phyloP scores from a whole-genome alignment of 768 basidiomycete species.

The Cytidiella melzeri region DNA sequence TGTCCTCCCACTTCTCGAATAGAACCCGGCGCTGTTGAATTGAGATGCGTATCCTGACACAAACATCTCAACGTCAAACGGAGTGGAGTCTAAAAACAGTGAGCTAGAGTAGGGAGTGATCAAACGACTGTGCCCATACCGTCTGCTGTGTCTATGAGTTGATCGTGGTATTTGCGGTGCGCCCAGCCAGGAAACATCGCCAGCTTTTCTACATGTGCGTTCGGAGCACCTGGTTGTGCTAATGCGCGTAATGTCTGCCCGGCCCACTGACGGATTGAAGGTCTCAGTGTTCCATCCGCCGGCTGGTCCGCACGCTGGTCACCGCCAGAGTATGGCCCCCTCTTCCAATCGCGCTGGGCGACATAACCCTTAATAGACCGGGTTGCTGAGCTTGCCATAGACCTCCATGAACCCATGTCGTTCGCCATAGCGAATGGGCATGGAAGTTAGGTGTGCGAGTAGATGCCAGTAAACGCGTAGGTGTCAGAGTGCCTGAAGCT shows the following conservation, averaged over 20 bases:
- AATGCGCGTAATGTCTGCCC: conserved; percentile 35
- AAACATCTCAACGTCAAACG: conserved; percentile 68
- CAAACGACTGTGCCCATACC: background rate
- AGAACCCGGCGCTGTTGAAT: conserved; percentile 49
- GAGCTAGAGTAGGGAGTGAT: background rate
- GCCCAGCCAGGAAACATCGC: conserved; percentile 83
- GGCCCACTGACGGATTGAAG: conserved; percentile 60
- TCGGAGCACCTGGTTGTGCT: conserved; percentile 17
- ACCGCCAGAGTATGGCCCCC: conserved; percentile 14
- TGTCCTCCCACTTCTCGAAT: conserved; percentile 68
- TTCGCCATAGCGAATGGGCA: conserved; percentile 17
- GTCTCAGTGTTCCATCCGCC: conserved; percentile 23
- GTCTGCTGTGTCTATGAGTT: background rate
- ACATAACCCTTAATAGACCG: conserved; percentile 47
- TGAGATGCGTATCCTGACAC: conserved; percentile 74
- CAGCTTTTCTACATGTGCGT: conserved; percentile 38
- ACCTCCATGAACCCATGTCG: conserved; percentile 28
- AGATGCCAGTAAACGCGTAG: no score
- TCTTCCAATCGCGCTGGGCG: conserved; percentile 35
- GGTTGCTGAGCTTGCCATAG: conserved; percentile 26
- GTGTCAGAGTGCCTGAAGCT: no score
- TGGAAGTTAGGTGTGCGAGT: conserved; percentile 1
- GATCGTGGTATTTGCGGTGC: conserved; percentile 26
- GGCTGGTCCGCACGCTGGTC: conserved; percentile 16
- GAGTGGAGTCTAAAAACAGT: conserved; percentile 27